Conservation (phyloP, 345 rosid species). For the Populus simonii region DNA sequence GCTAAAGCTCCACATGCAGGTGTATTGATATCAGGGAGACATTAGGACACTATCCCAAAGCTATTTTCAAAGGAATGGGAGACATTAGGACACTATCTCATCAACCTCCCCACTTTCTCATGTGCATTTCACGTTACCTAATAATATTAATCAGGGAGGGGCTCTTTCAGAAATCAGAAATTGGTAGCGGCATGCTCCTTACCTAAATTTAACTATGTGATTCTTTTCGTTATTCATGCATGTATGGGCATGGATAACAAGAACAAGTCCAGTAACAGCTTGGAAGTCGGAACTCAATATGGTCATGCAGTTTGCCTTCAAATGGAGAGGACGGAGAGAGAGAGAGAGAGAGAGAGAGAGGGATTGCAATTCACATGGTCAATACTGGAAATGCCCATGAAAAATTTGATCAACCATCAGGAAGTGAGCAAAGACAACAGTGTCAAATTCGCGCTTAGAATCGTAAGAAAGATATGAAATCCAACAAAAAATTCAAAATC, state of each 20-base stretch:
- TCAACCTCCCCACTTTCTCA: slow-evolving; percentile 26
- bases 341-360: too few relatives aligned
- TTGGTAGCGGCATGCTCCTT: not conserved
- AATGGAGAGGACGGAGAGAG: not conserved
- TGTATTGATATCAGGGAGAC: slow-evolving; percentile 13
- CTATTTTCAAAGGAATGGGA: slow-evolving; percentile 15
- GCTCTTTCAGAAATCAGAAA: not conserved
- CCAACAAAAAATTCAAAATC: slow-evolving; percentile 5
- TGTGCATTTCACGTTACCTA: slow-evolving; percentile 23
- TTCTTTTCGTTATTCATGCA: not conserved
- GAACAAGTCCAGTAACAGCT: not conserved
- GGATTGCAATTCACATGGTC: not conserved
- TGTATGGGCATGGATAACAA: not conserved
- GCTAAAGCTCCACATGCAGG: slow-evolving; percentile 10
- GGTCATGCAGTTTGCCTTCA: not conserved
- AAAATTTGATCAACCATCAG: not conserved
- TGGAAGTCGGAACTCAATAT: not conserved
- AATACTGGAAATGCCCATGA: not conserved
- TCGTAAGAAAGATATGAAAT: not conserved
- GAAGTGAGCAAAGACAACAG: not conserved
- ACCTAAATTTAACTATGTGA: not conserved
- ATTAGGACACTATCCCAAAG: slow-evolving; percentile 22
- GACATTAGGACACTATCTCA: slow-evolving; percentile 23
- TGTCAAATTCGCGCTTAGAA: slow-evolving; percentile 1
- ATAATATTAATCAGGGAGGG: not conserved